Percentiles rank a stretch among this genome's conserved stretches.
phyloP scores from a whole-genome alignment of 176 grass and related monocot species.

The Secale cereale region DNA sequence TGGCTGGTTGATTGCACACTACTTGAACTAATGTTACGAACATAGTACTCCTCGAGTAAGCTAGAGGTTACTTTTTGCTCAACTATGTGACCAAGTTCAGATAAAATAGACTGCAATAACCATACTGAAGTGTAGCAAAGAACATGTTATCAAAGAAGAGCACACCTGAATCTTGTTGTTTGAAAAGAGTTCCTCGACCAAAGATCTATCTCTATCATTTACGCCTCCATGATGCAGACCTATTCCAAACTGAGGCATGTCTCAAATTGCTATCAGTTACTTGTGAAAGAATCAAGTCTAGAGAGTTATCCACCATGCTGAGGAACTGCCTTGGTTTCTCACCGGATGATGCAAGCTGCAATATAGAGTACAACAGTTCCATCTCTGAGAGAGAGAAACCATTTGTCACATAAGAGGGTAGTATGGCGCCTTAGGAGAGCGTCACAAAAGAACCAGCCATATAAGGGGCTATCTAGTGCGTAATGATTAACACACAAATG shows the following conservation, averaged over 20 bases:
- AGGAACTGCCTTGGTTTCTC: slow-evolving; percentile 94
- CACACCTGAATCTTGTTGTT: slow-evolving; percentile 97
- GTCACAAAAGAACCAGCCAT: too few species aligned
- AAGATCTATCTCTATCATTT: slow-evolving; percentile 87
- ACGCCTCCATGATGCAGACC: slow-evolving; percentile 92
- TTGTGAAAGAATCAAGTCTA: slow-evolving; percentile 96
- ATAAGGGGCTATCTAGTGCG: too few species aligned
- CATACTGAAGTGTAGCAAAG: slow-evolving; percentile 1
- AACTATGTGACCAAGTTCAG: too few species aligned
- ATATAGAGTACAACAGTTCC: slow-evolving; percentile 17
- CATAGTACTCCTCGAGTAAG: too few species aligned
- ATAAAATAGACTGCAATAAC: too few species aligned
- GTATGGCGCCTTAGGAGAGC: too few species aligned
- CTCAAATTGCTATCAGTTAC: slow-evolving; percentile 84
- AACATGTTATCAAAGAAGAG: slow-evolving; percentile 8
- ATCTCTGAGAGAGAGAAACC: too few species aligned
- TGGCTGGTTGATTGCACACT: too few species aligned
- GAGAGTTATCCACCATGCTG: slow-evolving; percentile 64
- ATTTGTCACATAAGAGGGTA: too few species aligned
- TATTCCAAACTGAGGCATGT: slow-evolving; percentile 91
- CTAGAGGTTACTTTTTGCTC: too few species aligned
- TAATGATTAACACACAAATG: too few species aligned
- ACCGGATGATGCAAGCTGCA: slow-evolving; percentile 80
- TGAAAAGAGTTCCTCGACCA: slow-evolving; percentile 93
- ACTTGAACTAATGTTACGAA: too few species aligned